A percentile compares a stretch with the other conserved stretches of the same genome.
These are phyloP conservation scores for Podospora comata DNA, from an alignment of 495 filamentous ascomycete species.

Conservation along the genomic window DNA sequence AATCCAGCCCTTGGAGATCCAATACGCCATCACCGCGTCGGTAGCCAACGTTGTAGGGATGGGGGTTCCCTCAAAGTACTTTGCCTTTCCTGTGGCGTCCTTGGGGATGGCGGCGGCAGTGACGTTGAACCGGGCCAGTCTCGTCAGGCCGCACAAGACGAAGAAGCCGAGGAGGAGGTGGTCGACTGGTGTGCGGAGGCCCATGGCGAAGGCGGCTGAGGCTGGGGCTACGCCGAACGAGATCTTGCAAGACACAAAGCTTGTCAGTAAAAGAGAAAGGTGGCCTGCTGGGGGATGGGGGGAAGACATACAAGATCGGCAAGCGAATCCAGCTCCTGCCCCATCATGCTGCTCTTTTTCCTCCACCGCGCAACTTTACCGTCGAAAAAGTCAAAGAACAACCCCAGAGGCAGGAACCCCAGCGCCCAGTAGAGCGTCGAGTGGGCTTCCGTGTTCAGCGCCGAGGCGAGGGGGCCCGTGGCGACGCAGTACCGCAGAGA, in stretches of 20 bases:
- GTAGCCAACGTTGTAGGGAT: slow-evolving; percentile 86
- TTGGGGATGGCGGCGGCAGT: slow-evolving; percentile 85
- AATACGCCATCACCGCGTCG: slow-evolving; percentile 82
- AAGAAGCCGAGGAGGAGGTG: slow-evolving; percentile 84
- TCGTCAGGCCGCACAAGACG: slow-evolving; percentile 90
- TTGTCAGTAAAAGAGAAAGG: not conserved
- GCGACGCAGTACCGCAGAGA: slow-evolving; percentile 91
- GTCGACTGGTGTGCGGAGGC: slow-evolving; percentile 81
- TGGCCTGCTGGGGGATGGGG: not conserved
- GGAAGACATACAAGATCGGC: slow-evolving; percentile 74
- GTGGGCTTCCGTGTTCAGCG: slow-evolving; percentile 27
- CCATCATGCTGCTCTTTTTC: slow-evolving; percentile 94
- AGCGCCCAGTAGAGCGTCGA: slow-evolving; percentile 76
- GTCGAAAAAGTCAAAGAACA: slow-evolving; percentile 99
- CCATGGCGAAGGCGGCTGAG: slow-evolving; percentile 80
- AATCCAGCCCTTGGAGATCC: slow-evolving; percentile 77
- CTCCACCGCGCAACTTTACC: slow-evolving; percentile 94
- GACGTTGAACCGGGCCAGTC: slow-evolving; percentile 95
- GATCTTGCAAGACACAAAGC: slow-evolving; percentile 53
- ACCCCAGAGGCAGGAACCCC: slow-evolving; percentile 82
- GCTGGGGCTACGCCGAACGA: slow-evolving; percentile 95
- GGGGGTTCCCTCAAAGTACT: slow-evolving; percentile 95
- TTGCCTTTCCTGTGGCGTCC: slow-evolving; percentile 82
- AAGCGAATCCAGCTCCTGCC: slow-evolving; percentile 95
- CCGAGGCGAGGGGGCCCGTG: slow-evolving; percentile 45